Evolutionary conservation across 2,329 filamentous ascomycete species (phyloP).

Genomic region (Ceratocystiopsis brevicomis): DNA sequence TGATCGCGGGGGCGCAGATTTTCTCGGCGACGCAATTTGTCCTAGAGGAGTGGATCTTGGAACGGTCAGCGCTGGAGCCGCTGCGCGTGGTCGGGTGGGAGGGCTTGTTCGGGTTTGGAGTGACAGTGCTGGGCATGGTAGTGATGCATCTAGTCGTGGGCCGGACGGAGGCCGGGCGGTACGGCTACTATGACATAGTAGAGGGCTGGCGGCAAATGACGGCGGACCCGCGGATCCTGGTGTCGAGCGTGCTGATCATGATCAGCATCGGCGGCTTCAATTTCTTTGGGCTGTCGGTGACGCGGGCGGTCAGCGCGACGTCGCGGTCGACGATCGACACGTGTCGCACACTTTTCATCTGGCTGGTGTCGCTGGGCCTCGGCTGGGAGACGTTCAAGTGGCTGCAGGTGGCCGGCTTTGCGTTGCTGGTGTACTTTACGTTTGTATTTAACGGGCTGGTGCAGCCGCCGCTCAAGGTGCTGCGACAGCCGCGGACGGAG

Average conservation of each 20-base stretch:
- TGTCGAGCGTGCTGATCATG: conserved; percentile 84
- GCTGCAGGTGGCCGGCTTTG: conserved; percentile 83
- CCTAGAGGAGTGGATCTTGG: conserved; percentile 79
- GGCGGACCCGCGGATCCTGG: conserved; percentile 46
- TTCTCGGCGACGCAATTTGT: conserved; percentile 97
- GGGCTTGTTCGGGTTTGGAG: conserved; percentile 70
- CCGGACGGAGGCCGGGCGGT: conserved; percentile 48
- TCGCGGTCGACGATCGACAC: conserved; percentile 93
- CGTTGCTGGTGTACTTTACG: conserved; percentile 80
- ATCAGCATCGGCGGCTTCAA: conserved; percentile 98
- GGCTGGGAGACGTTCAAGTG: conserved; percentile 98
- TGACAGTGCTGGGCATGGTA: conserved; percentile 63
- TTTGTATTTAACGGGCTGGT: conserved; percentile 93
- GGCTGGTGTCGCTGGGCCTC: conserved; percentile 80
- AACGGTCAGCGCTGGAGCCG: conserved; percentile 47
- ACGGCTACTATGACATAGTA: conserved; percentile 77
- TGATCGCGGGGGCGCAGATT: conserved; percentile 88
- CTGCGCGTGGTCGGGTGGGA: conserved; percentile 93
- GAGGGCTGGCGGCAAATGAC: conserved; percentile 74
- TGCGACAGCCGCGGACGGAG: conserved; percentile 31
- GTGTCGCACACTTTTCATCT: conserved; percentile 93
- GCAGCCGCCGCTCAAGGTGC: conserved; percentile 49
- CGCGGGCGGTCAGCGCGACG: conserved; percentile 73
- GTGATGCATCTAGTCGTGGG: conserved; percentile 64
- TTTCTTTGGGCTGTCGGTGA: conserved; percentile 93